Base-by-base conservation (phyloP, 306 rosid species). In the Argentina anserina region DNA sequence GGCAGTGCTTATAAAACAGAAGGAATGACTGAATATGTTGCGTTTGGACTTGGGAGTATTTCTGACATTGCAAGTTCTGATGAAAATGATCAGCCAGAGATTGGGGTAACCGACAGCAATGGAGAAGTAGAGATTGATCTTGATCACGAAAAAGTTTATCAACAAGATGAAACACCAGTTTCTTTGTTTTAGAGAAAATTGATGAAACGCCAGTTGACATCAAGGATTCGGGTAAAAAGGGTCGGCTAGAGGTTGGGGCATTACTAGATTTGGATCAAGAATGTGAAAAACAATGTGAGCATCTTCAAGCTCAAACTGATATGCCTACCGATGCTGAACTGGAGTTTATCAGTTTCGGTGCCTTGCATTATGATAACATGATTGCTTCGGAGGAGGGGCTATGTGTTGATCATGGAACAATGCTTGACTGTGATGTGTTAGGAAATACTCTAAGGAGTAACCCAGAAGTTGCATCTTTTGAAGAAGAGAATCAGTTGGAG, bases 1-100 rank as follows among this genome's bases (percentile, higher is more conserved):
- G 70, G 4, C 4, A 59, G 41, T 49, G 33, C 52, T 61, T 56
- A 49, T 58, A 76, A 31, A 67, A 80, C 67, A 13, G 78, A 25
- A 36, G 67, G 70, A 61, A 56, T 34, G 68, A 17, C 34, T 28
- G 70, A 42, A 1, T 18, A 66, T 40, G 53, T 17, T 62, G 53
- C 37, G 23, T 23, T 36, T 56, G 79, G 37, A 23, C 10, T 71
- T 4, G 59, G 63, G 70, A 73, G 37, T 6, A 49, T 45, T 4
- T 61, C 17, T 43, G 47, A 53, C 17, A 46, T 15, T 43, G 18
- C 7, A 47, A 0, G 23, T 47, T 47, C 5, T 17, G 55, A 47
- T 17, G 55, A 47, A 17, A 47, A 20, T 21, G 21, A 47, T 0
- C 1, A 47, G 8, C 55, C 9, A 10, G 1, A 20, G 55, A 47